Base-by-base conservation (phyloP, 495 filamentous ascomycete species). In the Astrocystis sublimbata region DNA sequence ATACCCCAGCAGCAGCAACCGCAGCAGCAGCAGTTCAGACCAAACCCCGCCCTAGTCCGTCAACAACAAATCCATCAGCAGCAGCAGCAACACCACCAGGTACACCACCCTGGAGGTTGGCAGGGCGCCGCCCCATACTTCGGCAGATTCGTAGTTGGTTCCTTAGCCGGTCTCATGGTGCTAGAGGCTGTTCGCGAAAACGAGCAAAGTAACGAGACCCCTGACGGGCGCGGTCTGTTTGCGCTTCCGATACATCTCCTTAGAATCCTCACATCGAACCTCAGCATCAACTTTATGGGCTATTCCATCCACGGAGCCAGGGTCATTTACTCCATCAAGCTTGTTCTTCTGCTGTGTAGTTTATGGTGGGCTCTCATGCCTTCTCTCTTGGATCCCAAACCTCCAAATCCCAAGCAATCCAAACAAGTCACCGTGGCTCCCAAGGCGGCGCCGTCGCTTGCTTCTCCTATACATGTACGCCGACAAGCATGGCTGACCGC, bases 401-500 rank as follows among this genome's bases (percentile, higher is more conserved):
- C 76, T 1, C 63, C 69, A 26, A 82, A 79, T 64, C 67, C 73
- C 15, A 83, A 79, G 58, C 67, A 75, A 31, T 64, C 76, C 26
- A 73, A 80, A 58, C 67, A 67, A 30, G 61, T 53, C 23, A 53
- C 66, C 45, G 66, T 78, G 24, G 78, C 70, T 43, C 74, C 81
- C 50, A 74, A 74, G 64, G 83, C 80, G 35, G 85, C 79, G 53
- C 89, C 88, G 1, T 91, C 90, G 3, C 79, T 90, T 13, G 88
- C 90, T 13, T 93, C 92, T 2, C 87, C 93, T 6, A 88, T 93
- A 52, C 89, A 93, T 63, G 91, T 96, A 53, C 88, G 92, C 52
- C 85, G 88, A 61, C 90, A 91, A 69, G 93, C 93, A 30, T 97
- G 93, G 92, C 85, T 96, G 51, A 97, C 93, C 2, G 93, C 93